Percentiles rank a stretch among this genome's conserved stretches.
phyloP scores from a whole-genome alignment of 73 alveolate genomes.

The Halteria grandinella region DNA sequence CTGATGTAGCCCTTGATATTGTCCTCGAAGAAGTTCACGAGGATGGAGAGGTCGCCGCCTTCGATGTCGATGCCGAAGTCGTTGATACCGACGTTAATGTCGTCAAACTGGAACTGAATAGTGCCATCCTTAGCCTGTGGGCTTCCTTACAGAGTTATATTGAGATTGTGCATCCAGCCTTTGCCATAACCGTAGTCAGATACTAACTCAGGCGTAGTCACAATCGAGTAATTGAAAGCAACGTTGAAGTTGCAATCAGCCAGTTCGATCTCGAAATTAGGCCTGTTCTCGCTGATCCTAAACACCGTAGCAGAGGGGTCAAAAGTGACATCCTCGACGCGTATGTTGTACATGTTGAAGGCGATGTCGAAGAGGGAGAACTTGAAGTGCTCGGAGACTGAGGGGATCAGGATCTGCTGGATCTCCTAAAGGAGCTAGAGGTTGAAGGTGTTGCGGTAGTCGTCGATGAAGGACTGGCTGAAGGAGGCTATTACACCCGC shows the following conservation, averaged over 20 bases:
- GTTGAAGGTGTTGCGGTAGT: neutral
- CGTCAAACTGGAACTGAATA: neutral
- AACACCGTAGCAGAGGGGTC: neutral
- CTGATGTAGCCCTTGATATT: constrained; percentile 1
- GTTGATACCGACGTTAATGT: neutral
- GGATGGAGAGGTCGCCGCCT: constrained; percentile 5
- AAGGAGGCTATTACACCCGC: constrained; percentile 4
- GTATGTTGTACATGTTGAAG: neutral
- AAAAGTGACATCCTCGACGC: neutral
- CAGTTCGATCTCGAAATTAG: constrained; percentile 20
- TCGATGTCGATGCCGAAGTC: neutral
- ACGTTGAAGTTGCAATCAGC: neutral
- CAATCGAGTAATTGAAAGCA: neutral
- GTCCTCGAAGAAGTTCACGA: constrained; percentile 1
- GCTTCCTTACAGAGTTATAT: neutral
- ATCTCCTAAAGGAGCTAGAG: neutral
- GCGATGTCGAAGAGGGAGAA: neutral
- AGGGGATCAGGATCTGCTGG: neutral
- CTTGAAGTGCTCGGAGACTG: neutral
- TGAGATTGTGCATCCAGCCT: constrained; percentile 4
- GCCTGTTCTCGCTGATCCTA: constrained; percentile 8
- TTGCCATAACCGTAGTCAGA: constrained; percentile 16
- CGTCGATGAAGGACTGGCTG: constrained; percentile 21
- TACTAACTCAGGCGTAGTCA: constrained; percentile 3
- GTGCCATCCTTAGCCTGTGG: neutral